Conservation (phyloP, 78 protist species). For the Capsaspora owczarzaki region DNA sequence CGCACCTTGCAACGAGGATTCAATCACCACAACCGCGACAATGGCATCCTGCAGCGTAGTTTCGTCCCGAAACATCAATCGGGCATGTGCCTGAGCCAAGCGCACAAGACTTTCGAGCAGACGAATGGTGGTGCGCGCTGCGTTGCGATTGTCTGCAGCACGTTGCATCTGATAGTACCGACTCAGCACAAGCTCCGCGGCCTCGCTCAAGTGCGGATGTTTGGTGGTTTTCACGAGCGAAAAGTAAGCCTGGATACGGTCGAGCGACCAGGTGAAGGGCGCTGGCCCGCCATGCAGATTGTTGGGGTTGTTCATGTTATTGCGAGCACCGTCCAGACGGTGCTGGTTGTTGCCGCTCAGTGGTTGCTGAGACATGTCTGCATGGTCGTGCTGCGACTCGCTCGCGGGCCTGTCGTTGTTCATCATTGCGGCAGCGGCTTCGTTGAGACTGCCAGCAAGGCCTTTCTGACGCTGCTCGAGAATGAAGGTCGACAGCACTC, state of each 20-base stretch:
- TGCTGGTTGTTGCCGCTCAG: background rate
- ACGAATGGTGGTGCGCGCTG: conserved; percentile 89
- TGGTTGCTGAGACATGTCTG: too few relatives aligned
- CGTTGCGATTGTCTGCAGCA: conserved; percentile 22
- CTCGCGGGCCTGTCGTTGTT: too few relatives aligned
- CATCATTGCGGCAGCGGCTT: too few relatives aligned
- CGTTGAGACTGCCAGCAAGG: background rate
- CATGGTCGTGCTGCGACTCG: too few relatives aligned
- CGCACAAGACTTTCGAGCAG: conserved; percentile 72
- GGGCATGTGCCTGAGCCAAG: conserved; percentile 79
- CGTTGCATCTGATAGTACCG: conserved; percentile 69
- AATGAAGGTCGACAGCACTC: background rate
- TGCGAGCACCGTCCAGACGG: background rate
- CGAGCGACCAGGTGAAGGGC: background rate
- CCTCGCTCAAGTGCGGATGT: conserved; percentile 5
- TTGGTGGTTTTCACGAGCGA: background rate
- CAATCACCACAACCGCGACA: conserved; percentile 62
- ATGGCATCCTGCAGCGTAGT: conserved; percentile 65
- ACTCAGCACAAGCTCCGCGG: conserved; percentile 22
- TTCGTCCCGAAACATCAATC: conserved; percentile 47
- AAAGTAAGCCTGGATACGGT: background rate
- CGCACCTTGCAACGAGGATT: conserved; percentile 40
- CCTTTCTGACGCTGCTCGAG: background rate
- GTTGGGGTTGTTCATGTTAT: background rate
- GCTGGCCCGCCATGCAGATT: too few relatives aligned